Conservation (phyloP, 2,329 filamentous ascomycete species). For the Apiospora saccharicola region DNA sequence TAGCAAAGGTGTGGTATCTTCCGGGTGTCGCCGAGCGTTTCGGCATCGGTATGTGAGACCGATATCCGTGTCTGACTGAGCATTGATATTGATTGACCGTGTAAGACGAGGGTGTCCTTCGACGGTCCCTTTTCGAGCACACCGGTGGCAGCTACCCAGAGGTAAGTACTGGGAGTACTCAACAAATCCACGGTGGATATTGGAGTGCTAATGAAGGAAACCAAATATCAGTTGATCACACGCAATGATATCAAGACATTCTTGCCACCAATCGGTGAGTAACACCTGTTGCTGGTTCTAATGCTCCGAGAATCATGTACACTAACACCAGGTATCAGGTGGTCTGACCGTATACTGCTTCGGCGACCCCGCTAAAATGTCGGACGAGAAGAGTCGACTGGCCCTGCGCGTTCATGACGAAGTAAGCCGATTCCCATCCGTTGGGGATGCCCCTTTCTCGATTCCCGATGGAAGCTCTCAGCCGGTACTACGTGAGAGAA, state of each 20-base stretch:
- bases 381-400: slow-evolving; percentile 80
- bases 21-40: slow-evolving; percentile 91
- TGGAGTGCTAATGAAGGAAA: not conserved
- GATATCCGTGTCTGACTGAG: not conserved
- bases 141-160: slow-evolving; percentile 97
- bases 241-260: slow-evolving; percentile 95
- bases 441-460: not conserved
- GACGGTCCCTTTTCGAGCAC: slow-evolving; percentile 90
- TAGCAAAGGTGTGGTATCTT: slow-evolving; percentile 73
- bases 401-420: slow-evolving; percentile 83
- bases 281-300: not conserved
- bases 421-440: slow-evolving; percentile 44
- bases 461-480: slow-evolving; percentile 25
- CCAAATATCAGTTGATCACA: slow-evolving; percentile 76
- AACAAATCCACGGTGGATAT: not conserved
- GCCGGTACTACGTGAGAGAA: not conserved
- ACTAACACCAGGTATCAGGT: slow-evolving; percentile 49
- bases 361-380: slow-evolving; percentile 92
- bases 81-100: slow-evolving; percentile 36
- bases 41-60: slow-evolving; percentile 71
- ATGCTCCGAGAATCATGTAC: slow-evolving; percentile 10
- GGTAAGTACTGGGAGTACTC: slow-evolving; percentile 42
- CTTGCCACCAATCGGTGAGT: slow-evolving; percentile 83
- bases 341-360: slow-evolving; percentile 97
- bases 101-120: slow-evolving; percentile 81